Evolutionary conservation across 352 stramenopile species (phyloP), one percentile per base, ranked within the genome.

Genomic region (Pythium coloratum): DNA sequence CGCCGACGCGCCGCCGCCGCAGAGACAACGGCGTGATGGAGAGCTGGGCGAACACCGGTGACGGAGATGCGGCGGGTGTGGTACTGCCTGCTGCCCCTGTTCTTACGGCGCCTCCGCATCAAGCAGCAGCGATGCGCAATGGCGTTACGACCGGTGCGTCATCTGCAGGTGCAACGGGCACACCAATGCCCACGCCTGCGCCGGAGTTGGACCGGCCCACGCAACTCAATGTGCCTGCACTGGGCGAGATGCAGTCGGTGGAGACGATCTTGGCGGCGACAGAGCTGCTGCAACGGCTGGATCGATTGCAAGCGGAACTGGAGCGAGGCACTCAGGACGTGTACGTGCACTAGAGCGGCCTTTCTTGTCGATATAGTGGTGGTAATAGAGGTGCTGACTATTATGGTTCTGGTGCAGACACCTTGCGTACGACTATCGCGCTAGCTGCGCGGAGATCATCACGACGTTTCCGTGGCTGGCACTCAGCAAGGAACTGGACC

Each of bases 401-500:
- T 24, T 49, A 16, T n/a, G 40, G 9, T 49, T 49, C 3, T 49
- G 40, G 8, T 53, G 24, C 40, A 73, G 67, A 20, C 38, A 73
- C 16, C 28, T 73, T 24, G 59, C 34, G 6, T 55, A 73, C 18
- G 60, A 65, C 50, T 73, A 66, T 32, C 67, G 67, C 16, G 24
- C 20, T 53, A 50, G 55, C 1, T 73, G 67, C 24, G 20, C 36
- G 0, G 67, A 73, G 34, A 18, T 69, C 36, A 68, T 73, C 61
- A 64, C 65, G 49, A 55, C 61, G 38, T 66, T 69, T 38, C 67
- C 67, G 13, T 51, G 49, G 61, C 49, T 73, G 1, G 60, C 61
- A 18, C 56, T 68, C 0, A 66, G 61, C 28, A 73, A 69, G 50
- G 65, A 74, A 16, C 56, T 90, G 38, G 82, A 82, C 51, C 71